phyloP scores from a whole-genome alignment of 2,329 filamentous ascomycete species.

The Amesomyces nigricolor region DNA sequence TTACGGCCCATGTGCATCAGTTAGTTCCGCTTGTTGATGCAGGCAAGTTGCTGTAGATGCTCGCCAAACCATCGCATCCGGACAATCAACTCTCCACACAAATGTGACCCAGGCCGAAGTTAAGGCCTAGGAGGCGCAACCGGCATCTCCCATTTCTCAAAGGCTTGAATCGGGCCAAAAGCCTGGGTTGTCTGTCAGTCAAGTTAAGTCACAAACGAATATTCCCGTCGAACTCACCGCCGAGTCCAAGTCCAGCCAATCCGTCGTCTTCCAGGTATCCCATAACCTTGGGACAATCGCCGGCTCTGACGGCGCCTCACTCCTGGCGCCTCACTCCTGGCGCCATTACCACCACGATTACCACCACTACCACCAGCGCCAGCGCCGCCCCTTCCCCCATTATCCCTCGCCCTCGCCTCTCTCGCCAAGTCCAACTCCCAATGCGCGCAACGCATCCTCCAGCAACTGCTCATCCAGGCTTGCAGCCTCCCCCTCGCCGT shows the following conservation, averaged over 20 bases:
- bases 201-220: neutral
- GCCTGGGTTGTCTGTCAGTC: slow-evolving; percentile 8
- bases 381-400: neutral
- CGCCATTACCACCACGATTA: too few relatives aligned
- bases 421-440: slow-evolving; percentile 17
- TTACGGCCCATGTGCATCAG: too few relatives aligned
- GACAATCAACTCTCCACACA: too few relatives aligned
- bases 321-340: neutral
- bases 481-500: neutral
- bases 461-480: slow-evolving; percentile 16
- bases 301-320: neutral
- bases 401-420: neutral
- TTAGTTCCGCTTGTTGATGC: too few relatives aligned
- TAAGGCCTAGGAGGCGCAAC: neutral
- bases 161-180: slow-evolving; percentile 19
- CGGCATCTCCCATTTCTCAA: slow-evolving; percentile 3
- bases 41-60: too few relatives aligned
- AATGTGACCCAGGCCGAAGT: neutral
- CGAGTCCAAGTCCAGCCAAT: slow-evolving; percentile 24
- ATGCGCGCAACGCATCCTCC: slow-evolving; percentile 21
- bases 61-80: too few relatives aligned
- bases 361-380: too few relatives aligned
- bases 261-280: slow-evolving; percentile 21
- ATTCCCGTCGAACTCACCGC: slow-evolving; percentile 14
- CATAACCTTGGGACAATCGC: slow-evolving; percentile 7